Base-by-base conservation (phyloP, 495 filamentous ascomycete genomes). In the Jackrogersella multiformis region DNA sequence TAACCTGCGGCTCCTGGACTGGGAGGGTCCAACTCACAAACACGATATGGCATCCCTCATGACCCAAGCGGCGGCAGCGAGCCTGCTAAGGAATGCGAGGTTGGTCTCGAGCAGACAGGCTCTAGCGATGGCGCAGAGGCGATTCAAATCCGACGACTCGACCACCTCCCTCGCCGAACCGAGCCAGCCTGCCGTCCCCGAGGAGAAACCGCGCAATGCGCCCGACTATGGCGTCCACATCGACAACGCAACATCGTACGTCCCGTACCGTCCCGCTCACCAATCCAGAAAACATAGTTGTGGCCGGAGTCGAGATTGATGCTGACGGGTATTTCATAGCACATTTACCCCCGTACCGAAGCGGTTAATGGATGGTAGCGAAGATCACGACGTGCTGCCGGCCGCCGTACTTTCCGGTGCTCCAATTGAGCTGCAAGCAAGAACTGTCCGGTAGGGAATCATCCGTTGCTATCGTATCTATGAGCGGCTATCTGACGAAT, bases 361-460 rank as follows among this genome's bases (percentile, higher is more conserved):
- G 81, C 84, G 87, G 60, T 87, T 96, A 49, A 92, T 96, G 87
- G 89, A 94, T 77, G 94, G 93, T 68, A 95, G 90, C 75, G 93
- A 97, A 78, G 87, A 89, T n/a, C 86, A 84, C 30, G 86, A 87
- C 7, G 76, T 88, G 53, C 81, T 93, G 21, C 86, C 93, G 12
- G 95, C 92, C 34, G 93, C 92, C 55, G 86, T 94, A 41, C 82
- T 97, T 21, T 98, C 95, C 10, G 95, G 95, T 30, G 96, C 95
- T 41, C 95, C 95, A 21, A 87, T 93, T 32, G 96, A 98, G 69
- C 84, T 98, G 4, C 93, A 97, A 79, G 92, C 93, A 44, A 86
- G 95, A 59, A 95, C 92, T 65, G 95, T 97, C 74, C 90, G 94
- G 94, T 96, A 88, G 45, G 81, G 41, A 23, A 48, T 9, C 39